A percentile compares a stretch with the other conserved stretches of the same genome.
Evolutionary conservation across 2,329 filamentous ascomycete genomes (phyloP).

Genomic region (Mycosphaerella sp.): DNA sequence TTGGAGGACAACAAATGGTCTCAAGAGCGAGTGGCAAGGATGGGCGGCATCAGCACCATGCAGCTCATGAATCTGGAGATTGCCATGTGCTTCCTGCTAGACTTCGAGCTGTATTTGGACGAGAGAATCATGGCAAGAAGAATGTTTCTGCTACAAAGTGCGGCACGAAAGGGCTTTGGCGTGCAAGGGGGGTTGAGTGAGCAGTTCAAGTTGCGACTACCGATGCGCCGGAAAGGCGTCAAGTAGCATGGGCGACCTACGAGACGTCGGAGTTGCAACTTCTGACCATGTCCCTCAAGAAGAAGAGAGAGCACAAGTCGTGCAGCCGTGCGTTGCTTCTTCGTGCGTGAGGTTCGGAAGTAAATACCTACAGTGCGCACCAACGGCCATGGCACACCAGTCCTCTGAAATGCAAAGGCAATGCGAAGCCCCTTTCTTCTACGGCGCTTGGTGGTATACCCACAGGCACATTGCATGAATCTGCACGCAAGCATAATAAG

Average conservation of each 20-base stretch:
- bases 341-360: neutral
- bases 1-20: slow-evolving; percentile 88
- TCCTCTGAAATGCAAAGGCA: neutral
- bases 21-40: slow-evolving; percentile 74
- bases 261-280: neutral
- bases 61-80: slow-evolving; percentile 84
- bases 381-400: too few relatives aligned
- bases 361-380: neutral
- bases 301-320: too few relatives aligned
- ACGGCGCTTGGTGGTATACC: neutral
- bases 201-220: slow-evolving; percentile 31
- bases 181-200: slow-evolving; percentile 24
- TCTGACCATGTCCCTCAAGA: neutral
- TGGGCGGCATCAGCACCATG: slow-evolving; percentile 76
- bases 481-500: neutral
- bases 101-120: slow-evolving; percentile 60
- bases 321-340: neutral
- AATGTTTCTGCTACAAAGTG: slow-evolving; percentile 33
- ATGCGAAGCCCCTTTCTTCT: neutral
- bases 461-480: neutral
- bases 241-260: slow-evolving; percentile 6
- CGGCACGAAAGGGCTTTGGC: slow-evolving; percentile 26
- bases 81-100: slow-evolving; percentile 59
- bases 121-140: slow-evolving; percentile 29
- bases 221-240: slow-evolving; percentile 20